phyloP scores from a whole-genome alignment of 192 early-diverging fungal species.

The Coemansia guatemalensis region DNA sequence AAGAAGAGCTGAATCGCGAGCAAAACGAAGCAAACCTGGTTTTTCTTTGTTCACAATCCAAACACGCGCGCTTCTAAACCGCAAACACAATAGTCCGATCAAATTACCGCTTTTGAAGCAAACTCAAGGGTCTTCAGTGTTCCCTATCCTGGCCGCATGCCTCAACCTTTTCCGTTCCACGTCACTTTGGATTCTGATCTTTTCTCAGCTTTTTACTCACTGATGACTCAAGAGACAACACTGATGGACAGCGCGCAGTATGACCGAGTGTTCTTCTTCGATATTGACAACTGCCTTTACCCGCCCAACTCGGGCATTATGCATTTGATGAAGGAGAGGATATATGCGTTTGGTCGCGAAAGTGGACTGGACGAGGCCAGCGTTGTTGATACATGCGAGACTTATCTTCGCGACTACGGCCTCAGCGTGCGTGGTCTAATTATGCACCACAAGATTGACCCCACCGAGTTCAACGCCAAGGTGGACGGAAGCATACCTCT shows the following conservation, averaged over 20 bases:
- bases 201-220: neutral
- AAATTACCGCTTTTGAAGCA: neutral
- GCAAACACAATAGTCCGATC: neutral
- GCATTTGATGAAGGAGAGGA: constrained; percentile 59
- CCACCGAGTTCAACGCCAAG: constrained; percentile 61
- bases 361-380: constrained; percentile 59
- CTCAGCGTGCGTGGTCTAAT: constrained; percentile 70
- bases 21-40: neutral
- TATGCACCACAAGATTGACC: constrained; percentile 67
- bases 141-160: neutral
- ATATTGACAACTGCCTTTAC: constrained; percentile 81
- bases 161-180: neutral
- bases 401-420: constrained; percentile 71
- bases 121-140: neutral
- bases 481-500: constrained; percentile 71
- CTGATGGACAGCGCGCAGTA: constrained; percentile 8
- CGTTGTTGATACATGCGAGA: constrained; percentile 52
- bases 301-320: constrained; percentile 55
- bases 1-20: too few species aligned
- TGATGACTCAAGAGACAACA: neutral
- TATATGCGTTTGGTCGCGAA: constrained; percentile 59
- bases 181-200: neutral
- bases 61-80: neutral
- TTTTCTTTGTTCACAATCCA: neutral
- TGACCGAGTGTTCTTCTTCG: constrained; percentile 67